These are phyloP conservation scores for Penicillium sp. DNA, from an alignment of 2,329 filamentous ascomycete species.

Conservation along the genomic window DNA sequence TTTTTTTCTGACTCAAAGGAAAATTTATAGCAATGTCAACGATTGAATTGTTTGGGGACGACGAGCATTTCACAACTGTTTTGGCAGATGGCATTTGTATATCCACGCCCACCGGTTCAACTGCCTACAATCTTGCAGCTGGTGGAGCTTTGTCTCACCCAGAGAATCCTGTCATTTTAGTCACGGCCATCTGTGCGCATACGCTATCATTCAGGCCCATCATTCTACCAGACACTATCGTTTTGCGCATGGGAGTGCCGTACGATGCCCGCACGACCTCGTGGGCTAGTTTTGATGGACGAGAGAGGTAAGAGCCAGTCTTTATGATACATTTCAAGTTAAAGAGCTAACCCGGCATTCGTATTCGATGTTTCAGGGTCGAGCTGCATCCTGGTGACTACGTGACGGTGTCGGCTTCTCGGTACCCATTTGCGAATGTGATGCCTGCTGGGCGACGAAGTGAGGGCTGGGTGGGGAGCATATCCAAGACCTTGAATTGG, in stretches of 20 bases:
- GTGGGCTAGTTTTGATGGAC: slow-evolving; percentile 97
- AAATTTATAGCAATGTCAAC: slow-evolving; percentile 70
- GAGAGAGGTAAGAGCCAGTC: slow-evolving; percentile 65
- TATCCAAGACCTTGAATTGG: slow-evolving; percentile 50
- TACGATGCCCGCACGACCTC: slow-evolving; percentile 84
- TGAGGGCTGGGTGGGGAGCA: slow-evolving; percentile 50
- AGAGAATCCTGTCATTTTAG: slow-evolving; percentile 91
- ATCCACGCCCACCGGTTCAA: slow-evolving; percentile 89
- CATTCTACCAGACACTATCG: slow-evolving; percentile 92
- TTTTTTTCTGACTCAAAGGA: slow-evolving; percentile 16
- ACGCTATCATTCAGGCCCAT: slow-evolving; percentile 95
- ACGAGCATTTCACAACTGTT: slow-evolving; percentile 91
- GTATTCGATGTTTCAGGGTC: slow-evolving; percentile 27
- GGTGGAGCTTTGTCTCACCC: slow-evolving; percentile 95
- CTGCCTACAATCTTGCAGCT: slow-evolving; percentile 91
- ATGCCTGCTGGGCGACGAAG: slow-evolving; percentile 41
- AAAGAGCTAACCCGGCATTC: slow-evolving; percentile 15
- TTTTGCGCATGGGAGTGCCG: slow-evolving; percentile 87
- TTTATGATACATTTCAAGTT: too few relatives aligned
- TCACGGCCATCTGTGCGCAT: slow-evolving; percentile 92
- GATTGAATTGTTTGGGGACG: slow-evolving; percentile 88
- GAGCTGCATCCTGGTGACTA: slow-evolving; percentile 50
- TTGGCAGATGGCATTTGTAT: slow-evolving; percentile 91
- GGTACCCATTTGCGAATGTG: slow-evolving; percentile 51
- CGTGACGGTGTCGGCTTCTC: slow-evolving; percentile 49